Evolutionary conservation across 2,329 filamentous ascomycete species (phyloP), one percentile per base, ranked within the genome.

Genomic region (Exutisphaerella laricina): DNA sequence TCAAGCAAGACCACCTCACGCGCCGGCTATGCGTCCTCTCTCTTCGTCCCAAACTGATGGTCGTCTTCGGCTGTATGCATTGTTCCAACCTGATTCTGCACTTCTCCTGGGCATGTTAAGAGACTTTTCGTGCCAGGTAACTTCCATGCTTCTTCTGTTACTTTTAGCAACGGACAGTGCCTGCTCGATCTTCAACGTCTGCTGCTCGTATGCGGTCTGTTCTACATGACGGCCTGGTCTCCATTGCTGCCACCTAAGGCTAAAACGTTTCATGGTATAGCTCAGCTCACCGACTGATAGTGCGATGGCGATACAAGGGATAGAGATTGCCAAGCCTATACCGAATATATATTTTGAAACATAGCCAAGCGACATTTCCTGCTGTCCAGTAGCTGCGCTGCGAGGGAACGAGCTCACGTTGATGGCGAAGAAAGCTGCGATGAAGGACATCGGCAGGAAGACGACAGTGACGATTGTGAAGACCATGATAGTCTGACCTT

Each of bases 391-490:
- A 2, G 20, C 45, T 20, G 18, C 50, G 10, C 51, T 48, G 17
- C 53, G 63, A 0, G 70, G 70, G 42, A 75, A 75, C 41, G 75
- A 67, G 5, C 62, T 53, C 40, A 79, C 63, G 25, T 76, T 73
- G 54, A 79, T 74, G 1, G 73, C 70, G 55, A 79, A 78, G 41
- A 79, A 67, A 0, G 71, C 69, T 0, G 74, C 68, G 44, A 79
- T 75, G 58, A 79, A 78, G 1, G 69, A 72, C 3, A 78, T 50
- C 0, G 75, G 75, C 0, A 78, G 61, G 57, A 79, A 79, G 18
- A 78, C 66, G 44, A 78, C 77, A 0, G 75, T 79, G 2, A 78
- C 75, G 33, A 78, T 72, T 3, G 75, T 79, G 54, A 79, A 78
- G 5, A 78, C 71, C 70, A 78, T 74, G 47, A 78, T 72, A 0